phyloP scores from a whole-genome alignment of 306 rosid genomes.

The Cotoneaster glaucophyllus region DNA sequence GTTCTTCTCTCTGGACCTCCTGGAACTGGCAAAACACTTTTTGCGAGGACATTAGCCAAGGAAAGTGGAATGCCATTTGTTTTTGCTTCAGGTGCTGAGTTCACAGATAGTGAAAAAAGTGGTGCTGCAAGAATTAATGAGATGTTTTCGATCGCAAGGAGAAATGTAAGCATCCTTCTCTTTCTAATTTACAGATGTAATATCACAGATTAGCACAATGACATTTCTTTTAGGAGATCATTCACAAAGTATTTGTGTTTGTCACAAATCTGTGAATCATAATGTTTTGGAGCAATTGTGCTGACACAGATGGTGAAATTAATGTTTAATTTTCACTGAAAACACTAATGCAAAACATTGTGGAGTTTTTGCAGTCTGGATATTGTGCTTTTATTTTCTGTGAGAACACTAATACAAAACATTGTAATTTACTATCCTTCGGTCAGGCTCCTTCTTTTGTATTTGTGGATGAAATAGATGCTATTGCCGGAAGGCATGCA shows the following conservation, averaged over 20 bases:
- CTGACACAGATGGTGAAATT: background rate
- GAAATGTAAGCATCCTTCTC: constrained; percentile 55
- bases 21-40: constrained; percentile 97
- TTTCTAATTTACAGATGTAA: background rate
- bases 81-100: constrained; percentile 98
- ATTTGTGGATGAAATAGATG: constrained; percentile 97
- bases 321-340: background rate
- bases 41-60: constrained; percentile 90
- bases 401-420: background rate
- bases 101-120: constrained; percentile 94
- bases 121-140: constrained; percentile 87
- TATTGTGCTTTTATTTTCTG: background rate
- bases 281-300: background rate
- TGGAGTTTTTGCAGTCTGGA: background rate
- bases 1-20: constrained; percentile 99
- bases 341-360: background rate
- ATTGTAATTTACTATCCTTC: background rate
- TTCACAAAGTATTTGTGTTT: background rate
- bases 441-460: constrained; percentile 86
- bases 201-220: background rate
- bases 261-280: background rate
- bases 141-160: constrained; percentile 87
- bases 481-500: constrained; percentile 96
- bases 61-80: constrained; percentile 93
- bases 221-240: background rate